Evolutionary conservation across 768 basidiomycete species (phyloP).

Genomic region (Auriscalpium orientale): DNA sequence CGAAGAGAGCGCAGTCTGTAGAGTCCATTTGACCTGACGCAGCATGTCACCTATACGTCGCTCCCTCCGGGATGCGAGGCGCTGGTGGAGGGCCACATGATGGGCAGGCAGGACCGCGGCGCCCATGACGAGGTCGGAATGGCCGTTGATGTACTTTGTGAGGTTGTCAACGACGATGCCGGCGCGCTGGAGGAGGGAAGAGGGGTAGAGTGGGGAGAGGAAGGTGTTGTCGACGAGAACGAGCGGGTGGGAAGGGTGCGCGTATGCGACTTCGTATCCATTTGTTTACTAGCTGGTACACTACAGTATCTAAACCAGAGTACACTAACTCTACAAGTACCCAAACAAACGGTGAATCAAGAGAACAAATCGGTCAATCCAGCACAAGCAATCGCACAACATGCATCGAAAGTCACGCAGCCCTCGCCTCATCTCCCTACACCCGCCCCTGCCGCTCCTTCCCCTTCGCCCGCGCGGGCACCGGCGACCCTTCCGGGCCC

Average conservation of each 20-base stretch:
- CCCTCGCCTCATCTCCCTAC: background rate
- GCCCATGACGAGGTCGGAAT: slow-evolving; percentile 91
- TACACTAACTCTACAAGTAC: no score
- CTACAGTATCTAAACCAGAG: no score
- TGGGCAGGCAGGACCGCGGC: slow-evolving; percentile 62
- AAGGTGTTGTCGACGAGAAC: slow-evolving; percentile 94
- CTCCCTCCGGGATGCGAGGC: slow-evolving; percentile 72
- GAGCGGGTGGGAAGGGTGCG: slow-evolving; percentile 58
- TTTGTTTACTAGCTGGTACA: no score
- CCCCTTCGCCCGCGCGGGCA: background rate
- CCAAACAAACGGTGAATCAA: no score
- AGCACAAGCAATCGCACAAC: no score
- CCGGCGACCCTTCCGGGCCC: background rate
- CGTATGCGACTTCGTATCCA: slow-evolving; percentile 38
- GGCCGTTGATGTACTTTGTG: slow-evolving; percentile 91
- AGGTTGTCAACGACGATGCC: slow-evolving; percentile 81
- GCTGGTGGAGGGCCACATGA: slow-evolving; percentile 38
- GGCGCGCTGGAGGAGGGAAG: slow-evolving; percentile 77
- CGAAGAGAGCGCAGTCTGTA: no score
- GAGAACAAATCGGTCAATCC: no score
- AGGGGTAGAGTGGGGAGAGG: slow-evolving; percentile 85
- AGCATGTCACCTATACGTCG: background rate
- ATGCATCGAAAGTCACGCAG: background rate
- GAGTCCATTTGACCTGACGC: no score
- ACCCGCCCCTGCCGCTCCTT: background rate